Evolutionary conservation across 1,284 basidiomycete genomes (phyloP).

Genomic region (Puccinia sorghi): DNA sequence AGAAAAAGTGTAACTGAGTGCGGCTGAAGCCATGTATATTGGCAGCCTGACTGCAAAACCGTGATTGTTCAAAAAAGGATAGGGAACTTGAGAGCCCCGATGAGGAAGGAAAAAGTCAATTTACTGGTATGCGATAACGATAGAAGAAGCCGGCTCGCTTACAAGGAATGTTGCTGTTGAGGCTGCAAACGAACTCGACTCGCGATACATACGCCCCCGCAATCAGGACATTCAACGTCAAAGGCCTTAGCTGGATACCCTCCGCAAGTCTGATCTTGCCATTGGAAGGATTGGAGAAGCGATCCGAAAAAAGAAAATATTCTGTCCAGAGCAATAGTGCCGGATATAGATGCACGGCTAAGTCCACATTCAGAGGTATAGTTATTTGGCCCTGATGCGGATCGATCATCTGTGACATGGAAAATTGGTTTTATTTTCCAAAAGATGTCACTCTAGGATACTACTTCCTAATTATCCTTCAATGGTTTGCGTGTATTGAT

Average conservation of each 20-base stretch:
- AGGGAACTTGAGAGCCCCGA: not conserved
- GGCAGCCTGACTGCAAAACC: not conserved
- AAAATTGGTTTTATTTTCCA: too few species aligned
- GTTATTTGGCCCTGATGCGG: not conserved
- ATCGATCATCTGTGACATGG: not conserved
- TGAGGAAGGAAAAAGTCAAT: not conserved
- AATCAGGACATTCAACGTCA: not conserved
- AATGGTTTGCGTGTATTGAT: not conserved
- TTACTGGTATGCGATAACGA: not conserved
- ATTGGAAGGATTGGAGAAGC: not conserved
- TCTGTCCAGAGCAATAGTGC: constrained; percentile 9
- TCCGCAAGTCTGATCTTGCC: not conserved
- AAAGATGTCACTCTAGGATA: too few species aligned
- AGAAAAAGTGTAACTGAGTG: not conserved
- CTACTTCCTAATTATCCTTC: not conserved
- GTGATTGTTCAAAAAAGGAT: constrained; percentile 11
- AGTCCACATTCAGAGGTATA: not conserved
- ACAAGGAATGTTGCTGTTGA: not conserved
- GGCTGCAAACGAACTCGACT: not conserved
- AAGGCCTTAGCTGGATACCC: not conserved
- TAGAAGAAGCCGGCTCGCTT: not conserved
- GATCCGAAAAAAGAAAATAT: constrained; percentile 10
- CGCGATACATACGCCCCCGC: not conserved
- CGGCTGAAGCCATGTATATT: not conserved
- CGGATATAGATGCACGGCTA: constrained; percentile 14